Evolutionary conservation across 371 early-diverging fungal species (phyloP), one percentile per base, ranked within the genome.

Genomic region (Apophysomyces elegans): DNA sequence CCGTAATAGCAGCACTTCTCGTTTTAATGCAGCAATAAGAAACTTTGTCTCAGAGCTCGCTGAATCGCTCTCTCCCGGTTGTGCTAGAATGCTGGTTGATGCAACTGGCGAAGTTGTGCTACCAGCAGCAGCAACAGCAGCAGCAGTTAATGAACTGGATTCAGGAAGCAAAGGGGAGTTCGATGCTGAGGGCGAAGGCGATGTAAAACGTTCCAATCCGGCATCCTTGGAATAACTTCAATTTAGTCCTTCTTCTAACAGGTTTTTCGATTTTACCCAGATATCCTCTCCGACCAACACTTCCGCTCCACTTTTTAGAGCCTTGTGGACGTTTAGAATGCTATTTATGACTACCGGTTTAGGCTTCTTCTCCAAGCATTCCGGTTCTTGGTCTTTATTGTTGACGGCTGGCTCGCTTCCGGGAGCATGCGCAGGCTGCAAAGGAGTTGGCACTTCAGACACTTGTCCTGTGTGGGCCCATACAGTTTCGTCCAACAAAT

Each of bases 1-100:
- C 62, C 83, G 72, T 9, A 88, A 70, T 41, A 89, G 60, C 39
- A 89, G 58, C 1, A 89, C 79, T 58, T 89, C 88, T 9, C 88
- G 78, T 56, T 88, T 86, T 14, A 89, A 63, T 7, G 76, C 77
- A 21, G 83, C 77, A 32, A 85, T 62, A 13, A 80, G 47, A 7
- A 77, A 44, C 26, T 72, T 72, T 1, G 76, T 76, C 37, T 82
- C 77, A 6, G 71, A 59, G 0, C 77, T 70, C 35, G 68, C 67
- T 12, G 58, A n/a, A 16, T n/a, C 16, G 36, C 38, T 16, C 14
- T 43, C 37, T 36, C 59, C 5, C 26, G 41, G n/a, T 5, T 47
- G 47, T 11, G 47, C 47, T 18, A 47, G 18, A 18, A 47, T 47
- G 16, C 38, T 60, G 2, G 56, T 36, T 43, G 56, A 43, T 13